A percentile compares a stretch with the other conserved stretches of the same genome.
phyloP scores from a whole-genome alignment of 352 stramenopile species.

The Globisporangium sylvaticum region DNA sequence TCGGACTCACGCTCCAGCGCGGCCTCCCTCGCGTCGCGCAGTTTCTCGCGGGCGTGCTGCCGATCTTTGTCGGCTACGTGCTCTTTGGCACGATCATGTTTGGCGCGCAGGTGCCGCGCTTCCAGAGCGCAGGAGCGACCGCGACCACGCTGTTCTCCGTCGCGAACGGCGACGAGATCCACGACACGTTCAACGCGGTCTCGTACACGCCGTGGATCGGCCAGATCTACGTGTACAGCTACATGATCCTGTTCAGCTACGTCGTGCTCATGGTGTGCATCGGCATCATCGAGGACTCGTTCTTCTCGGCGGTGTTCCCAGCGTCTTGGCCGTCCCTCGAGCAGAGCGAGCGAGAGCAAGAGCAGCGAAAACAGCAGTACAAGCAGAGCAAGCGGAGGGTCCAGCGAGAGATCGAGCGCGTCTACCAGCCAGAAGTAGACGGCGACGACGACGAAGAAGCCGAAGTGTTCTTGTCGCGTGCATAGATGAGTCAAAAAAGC shows the following conservation, averaged over 20 bases:
- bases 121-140: constrained; percentile 58
- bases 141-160: constrained; percentile 83
- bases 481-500: neutral
- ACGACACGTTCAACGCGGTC: constrained; percentile 79
- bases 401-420: constrained; percentile 1
- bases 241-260: constrained; percentile 88
- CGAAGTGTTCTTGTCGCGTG: neutral
- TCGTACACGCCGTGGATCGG: constrained; percentile 67
- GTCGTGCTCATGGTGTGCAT: constrained; percentile 89
- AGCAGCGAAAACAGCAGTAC: neutral
- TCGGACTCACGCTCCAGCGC: constrained; percentile 67
- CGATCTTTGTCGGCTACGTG: constrained; percentile 83
- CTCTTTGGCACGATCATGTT: constrained; percentile 88
- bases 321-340: constrained; percentile 52
- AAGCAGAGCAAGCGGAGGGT: neutral
- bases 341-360: constrained; percentile 18
- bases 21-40: constrained; percentile 67
- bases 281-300: constrained; percentile 86
- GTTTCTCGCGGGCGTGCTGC: constrained; percentile 81
- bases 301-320: constrained; percentile 80
- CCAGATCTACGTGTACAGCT: constrained; percentile 84
- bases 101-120: constrained; percentile 70
- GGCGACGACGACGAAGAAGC: neutral
- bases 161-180: constrained; percentile 86
- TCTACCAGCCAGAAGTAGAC: neutral